A percentile compares a stretch with the other conserved stretches of the same genome.
These are phyloP conservation scores for Pseudocercospora fijiensis DNA, from an alignment of 2,329 filamentous ascomycete genomes.

Conservation along the genomic window DNA sequence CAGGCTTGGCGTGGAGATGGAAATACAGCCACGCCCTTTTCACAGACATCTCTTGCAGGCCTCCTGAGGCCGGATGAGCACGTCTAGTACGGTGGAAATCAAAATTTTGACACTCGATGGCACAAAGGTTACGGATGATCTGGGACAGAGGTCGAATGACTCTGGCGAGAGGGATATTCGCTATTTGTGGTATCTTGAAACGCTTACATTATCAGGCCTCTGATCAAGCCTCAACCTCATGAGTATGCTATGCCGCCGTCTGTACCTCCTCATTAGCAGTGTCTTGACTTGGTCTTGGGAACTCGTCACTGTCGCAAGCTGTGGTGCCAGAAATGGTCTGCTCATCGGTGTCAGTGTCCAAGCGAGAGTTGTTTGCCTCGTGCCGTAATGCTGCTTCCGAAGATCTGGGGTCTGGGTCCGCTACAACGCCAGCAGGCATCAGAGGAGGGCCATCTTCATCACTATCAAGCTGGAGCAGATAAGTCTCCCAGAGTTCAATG, in stretches of 20 bases:
- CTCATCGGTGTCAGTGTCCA: constrained; percentile 21
- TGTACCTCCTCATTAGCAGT: constrained; percentile 14
- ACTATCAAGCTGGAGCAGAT: constrained; percentile 90
- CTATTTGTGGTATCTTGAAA: background rate
- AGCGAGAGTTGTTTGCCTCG: constrained; percentile 22
- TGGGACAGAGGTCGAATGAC: background rate
- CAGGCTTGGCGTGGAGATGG: background rate
- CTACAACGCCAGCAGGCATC: constrained; percentile 35
- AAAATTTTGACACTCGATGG: background rate
- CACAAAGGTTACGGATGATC: background rate
- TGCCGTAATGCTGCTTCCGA: constrained; percentile 23
- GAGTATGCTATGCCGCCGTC: constrained; percentile 4
- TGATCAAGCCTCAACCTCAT: constrained; percentile 17
- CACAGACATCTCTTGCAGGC: background rate
- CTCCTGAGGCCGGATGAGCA: too few relatives aligned
- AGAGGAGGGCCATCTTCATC: constrained; percentile 69
- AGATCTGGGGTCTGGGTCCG: constrained; percentile 20
- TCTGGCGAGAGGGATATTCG: background rate
- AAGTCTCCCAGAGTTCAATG: constrained; percentile 96
- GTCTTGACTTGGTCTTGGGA: constrained; percentile 19
- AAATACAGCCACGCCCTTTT: background rate
- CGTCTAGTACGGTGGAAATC: background rate
- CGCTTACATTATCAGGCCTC: background rate
- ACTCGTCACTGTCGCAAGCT: constrained; percentile 24
- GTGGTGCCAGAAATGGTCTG: constrained; percentile 25